These are phyloP conservation scores for Chaetoceros muelleri DNA, from an alignment of 108 stramenopile genomes.

Conservation along the genomic window DNA sequence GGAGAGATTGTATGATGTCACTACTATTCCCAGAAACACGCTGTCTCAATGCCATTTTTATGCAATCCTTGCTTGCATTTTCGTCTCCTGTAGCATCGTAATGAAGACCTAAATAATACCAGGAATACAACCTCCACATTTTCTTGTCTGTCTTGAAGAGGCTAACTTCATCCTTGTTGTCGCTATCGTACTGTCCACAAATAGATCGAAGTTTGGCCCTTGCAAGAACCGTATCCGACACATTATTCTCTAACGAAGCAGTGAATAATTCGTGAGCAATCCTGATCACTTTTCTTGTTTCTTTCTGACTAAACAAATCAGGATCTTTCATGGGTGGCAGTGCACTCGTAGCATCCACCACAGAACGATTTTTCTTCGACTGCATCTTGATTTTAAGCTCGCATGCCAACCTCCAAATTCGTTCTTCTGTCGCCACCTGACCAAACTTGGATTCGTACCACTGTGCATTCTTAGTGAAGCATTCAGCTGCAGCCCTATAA, in stretches of 20 bases:
- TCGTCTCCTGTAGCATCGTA: slow-evolving; percentile 56
- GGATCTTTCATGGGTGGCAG: not conserved
- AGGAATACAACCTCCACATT: slow-evolving; percentile 69
- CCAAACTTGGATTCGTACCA: slow-evolving; percentile 53
- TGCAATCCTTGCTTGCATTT: slow-evolving; percentile 55
- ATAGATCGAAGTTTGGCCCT: slow-evolving; percentile 53
- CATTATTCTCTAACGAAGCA: slow-evolving; percentile 30
- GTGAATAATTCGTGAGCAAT: slow-evolving; percentile 56
- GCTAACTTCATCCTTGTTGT: not conserved
- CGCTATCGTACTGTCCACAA: slow-evolving; percentile 17
- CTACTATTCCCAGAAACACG: slow-evolving; percentile 41
- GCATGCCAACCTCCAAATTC: slow-evolving; percentile 77
- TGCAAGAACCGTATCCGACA: slow-evolving; percentile 27
- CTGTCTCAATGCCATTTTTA: slow-evolving; percentile 62
- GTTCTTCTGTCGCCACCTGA: slow-evolving; percentile 59
- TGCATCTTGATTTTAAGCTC: slow-evolving; percentile 32
- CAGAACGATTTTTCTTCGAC: slow-evolving; percentile 13
- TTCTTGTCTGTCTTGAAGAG: slow-evolving; percentile 56
- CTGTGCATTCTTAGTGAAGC: slow-evolving; percentile 44
- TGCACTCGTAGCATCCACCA: slow-evolving; percentile 5
- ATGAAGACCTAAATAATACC: slow-evolving; percentile 68
- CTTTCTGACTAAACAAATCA: slow-evolving; percentile 4
- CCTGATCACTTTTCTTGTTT: slow-evolving; percentile 42
- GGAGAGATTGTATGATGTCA: slow-evolving; percentile 57
- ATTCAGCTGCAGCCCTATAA: slow-evolving; percentile 33